Evolutionary conservation across 23 red algal genomes (phyloP).

Genomic region (Cyanidium caldarium): DNA sequence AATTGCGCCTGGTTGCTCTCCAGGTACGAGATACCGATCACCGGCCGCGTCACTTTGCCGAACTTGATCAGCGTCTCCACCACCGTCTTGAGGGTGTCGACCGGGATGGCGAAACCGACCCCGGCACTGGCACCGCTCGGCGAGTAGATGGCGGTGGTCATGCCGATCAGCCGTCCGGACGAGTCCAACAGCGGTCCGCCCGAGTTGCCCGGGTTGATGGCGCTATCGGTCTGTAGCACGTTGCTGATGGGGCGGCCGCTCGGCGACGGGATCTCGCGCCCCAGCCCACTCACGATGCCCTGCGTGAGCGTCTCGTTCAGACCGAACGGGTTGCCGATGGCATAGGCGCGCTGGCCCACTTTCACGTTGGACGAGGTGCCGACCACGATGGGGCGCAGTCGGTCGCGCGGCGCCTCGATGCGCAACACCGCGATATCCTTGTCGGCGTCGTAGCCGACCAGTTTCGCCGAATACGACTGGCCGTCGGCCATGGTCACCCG

Average conservation of each 20-base stretch:
- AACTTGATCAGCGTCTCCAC: constrained; percentile 72
- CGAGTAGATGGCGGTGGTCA: constrained; percentile 93
- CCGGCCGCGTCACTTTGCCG: constrained; percentile 71
- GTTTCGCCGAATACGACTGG: constrained; percentile 49
- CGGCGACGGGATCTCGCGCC: constrained; percentile 82
- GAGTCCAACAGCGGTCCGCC: constrained; percentile 86
- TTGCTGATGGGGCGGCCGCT: constrained; percentile 87
- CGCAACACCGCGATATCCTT: constrained; percentile 88
- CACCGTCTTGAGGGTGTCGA: constrained; percentile 78
- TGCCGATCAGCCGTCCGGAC: constrained; percentile 64
- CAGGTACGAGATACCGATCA: constrained; percentile 94
- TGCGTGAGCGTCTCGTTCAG: constrained; percentile 85
- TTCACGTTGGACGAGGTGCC: constrained; percentile 30
- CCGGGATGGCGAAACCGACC: constrained; percentile 93
- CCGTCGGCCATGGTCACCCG: constrained; percentile 63
- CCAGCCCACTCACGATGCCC: constrained; percentile 79
- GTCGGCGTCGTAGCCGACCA: constrained; percentile 78
- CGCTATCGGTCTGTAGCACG: constrained; percentile 86
- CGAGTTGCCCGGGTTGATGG: constrained; percentile 94
- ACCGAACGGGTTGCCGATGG: constrained; percentile 98
- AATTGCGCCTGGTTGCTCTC: constrained; percentile 69
- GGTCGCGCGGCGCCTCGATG: constrained; percentile 46
- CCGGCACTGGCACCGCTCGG: constrained; percentile 64
- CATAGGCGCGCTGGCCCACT: constrained; percentile 86
- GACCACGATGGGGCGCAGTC: constrained; percentile 34